Evolutionary conservation across 78 protist genomes (phyloP), one percentile per base, ranked within the genome.

Genomic region (Diacronema lutheri): DNA sequence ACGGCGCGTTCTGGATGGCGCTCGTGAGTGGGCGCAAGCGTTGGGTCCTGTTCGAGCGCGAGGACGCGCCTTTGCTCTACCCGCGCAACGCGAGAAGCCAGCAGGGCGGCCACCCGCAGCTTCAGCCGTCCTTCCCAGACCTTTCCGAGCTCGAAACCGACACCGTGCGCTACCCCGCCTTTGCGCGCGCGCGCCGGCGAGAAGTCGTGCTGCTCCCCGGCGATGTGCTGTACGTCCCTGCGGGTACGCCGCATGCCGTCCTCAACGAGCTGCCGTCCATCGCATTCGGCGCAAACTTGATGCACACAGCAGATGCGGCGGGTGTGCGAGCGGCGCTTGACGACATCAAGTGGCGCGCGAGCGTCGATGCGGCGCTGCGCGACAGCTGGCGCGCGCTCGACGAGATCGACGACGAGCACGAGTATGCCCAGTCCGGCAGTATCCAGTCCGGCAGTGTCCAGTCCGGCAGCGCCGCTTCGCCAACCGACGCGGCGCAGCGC

Each of bases 181-280:
- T 62, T 37, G 37, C 37, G 26, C 25, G 6, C 46, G 73, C 73
- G 44, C 73, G 73, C 44, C 73, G 73, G 26, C 44, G 31, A 4
- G 73, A 66, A 20, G 26, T 19, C 25, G 25, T 21, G 62, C 19
- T 21, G 19, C 62, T 12, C 26, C 41, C 69, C 11, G 69, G 69
- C 11, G 33, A 68, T 46, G 16, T 68, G 26, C 46, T 68, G 25
- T 44, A 37, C 11, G 76, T 68, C 19, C 76, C 76, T 3, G 76
- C 40, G 29, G 76, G 76, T 4, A 44, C 76, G 46, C 76, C 76
- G 50, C 76, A 68, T n/a, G 46, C n/a, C 46, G 76, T 68, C 19
- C 29, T 9, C 25, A 68, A 68, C 76, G 46, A 29, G 7, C 21
- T 0, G 38, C 21, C 40, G 23, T 35, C 76, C 14, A 50, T 68